Base-by-base conservation (phyloP, 2,329 filamentous ascomycete species). In the Cadophora sp. region DNA sequence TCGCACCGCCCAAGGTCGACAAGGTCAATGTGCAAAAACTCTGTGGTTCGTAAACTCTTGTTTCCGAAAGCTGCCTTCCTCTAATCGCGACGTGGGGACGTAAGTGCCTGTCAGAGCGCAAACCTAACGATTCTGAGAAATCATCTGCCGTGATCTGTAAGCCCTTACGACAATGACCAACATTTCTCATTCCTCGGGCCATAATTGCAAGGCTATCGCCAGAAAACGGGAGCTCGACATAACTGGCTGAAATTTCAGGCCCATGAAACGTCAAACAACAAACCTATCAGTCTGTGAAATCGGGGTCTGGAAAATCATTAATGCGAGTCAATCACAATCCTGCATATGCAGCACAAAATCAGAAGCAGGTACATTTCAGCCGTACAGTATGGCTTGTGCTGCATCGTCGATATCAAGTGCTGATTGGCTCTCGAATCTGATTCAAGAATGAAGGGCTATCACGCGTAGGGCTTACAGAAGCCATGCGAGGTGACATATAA, bases 321-420 rank as follows among this genome's bases (percentile, higher is more conserved):
- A 65, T 65, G 63, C 63, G 62, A 55, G 29, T 34, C 51, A 50
- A 43, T 64, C 62, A 64, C 62, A 65, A 48, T 59, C 24, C 16
- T 24, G 29, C 22, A 37, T 37, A 53, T 27, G 50, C 26, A 53
- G 24, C 12, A 53, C 34, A 14, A 27, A 16, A 16, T 53, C 14
- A 3, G 40, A 37, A 37, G 51, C 26, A 29, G 53, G 64, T 40
- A 62, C 29, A 60, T 58, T 66, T 66, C 65, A 66, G 65, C 65
- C 65, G 48, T 48, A 5, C n/a, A 22, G 43, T 62, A 56, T 66
- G 50, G 24, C 24, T 27, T 55, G n/a, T n/a, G n/a, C 26, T 55
- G 51, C 51, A 55, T 29, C 27, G 14, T 55, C 16, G 27, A 55
- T 8, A 16, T 1, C 16, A 27, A n/a, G 8, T 31, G 14, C 26